Evolutionary conservation across 306 rosid genomes (phyloP).

Genomic region (Gynostemma pentaphyllum): DNA sequence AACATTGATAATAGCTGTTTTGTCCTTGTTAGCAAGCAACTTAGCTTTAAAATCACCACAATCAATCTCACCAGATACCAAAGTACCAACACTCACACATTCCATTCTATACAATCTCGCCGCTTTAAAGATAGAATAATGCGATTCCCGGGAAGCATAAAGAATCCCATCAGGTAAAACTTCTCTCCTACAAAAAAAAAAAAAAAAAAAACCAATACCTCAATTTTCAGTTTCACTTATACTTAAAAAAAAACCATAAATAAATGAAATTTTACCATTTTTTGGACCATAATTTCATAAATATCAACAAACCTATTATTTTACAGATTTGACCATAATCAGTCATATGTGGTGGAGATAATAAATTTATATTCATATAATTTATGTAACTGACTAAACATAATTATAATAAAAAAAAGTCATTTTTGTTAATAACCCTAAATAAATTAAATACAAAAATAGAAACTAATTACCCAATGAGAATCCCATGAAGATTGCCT

Average conservation of each 20-base stretch:
- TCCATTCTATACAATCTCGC: slow-evolving; percentile 74
- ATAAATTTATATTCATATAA: no score
- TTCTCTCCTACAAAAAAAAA: slow-evolving; percentile 62
- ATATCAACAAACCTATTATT: no score
- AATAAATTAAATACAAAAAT: no score
- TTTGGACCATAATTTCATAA: no score
- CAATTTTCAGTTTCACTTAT: neutral
- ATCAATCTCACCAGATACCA: slow-evolving; percentile 57
- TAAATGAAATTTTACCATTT: no score
- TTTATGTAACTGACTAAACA: no score
- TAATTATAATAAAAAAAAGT: no score
- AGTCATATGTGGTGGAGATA: no score
- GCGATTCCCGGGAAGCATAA: slow-evolving; percentile 51
- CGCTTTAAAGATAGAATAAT: slow-evolving; percentile 69
- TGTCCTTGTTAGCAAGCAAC: slow-evolving; percentile 35
- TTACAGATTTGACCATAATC: no score
- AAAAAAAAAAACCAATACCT: neutral
- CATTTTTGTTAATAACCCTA: no score
- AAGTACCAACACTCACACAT: slow-evolving; percentile 35
- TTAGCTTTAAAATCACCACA: slow-evolving; percentile 35
- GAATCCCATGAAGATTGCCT: slow-evolving; percentile 92
- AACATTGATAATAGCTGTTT: slow-evolving; percentile 59
- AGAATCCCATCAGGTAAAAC: slow-evolving; percentile 48
- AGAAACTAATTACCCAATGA: slow-evolving; percentile 47
- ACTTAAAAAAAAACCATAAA: neutral